Percentiles rank a stretch among this genome's conserved stretches.
Conservation (phyloP, 257 asterid species). For the Ilex asprella region DNA sequence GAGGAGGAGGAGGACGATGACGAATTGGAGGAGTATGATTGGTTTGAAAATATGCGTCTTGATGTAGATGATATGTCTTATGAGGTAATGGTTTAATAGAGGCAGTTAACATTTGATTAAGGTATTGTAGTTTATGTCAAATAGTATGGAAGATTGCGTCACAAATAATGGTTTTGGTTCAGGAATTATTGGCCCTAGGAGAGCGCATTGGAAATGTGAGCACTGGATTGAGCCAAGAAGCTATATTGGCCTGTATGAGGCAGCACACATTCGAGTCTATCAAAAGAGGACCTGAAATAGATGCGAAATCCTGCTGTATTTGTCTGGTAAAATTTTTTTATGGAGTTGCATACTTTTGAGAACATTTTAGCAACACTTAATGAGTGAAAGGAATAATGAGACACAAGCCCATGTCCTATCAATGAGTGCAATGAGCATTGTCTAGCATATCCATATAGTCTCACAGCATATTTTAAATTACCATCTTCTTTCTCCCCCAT, state of each 20-base stretch:
- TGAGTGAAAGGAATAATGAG: too few relatives aligned
- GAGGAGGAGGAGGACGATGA: background rate
- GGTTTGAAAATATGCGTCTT: background rate
- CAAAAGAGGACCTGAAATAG: background rate
- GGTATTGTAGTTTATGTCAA: too few relatives aligned
- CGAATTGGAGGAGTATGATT: background rate
- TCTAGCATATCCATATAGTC: too few relatives aligned
- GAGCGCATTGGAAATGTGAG: background rate
- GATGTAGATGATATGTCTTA: constrained; percentile 6
- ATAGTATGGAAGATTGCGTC: background rate
- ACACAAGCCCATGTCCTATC: too few relatives aligned
- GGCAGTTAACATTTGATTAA: background rate
- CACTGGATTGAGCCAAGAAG: background rate
- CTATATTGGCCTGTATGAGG: background rate
- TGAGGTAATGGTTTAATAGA: constrained; percentile 7
- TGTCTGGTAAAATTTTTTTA: background rate
- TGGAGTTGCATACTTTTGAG: too few relatives aligned
- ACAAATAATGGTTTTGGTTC: background rate
- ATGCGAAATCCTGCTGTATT: background rate
- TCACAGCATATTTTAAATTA: too few relatives aligned
- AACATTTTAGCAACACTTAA: too few relatives aligned
- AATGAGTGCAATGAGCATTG: too few relatives aligned
- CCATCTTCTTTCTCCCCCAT: too few relatives aligned
- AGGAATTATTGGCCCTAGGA: background rate
- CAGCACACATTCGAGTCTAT: background rate